Evolutionary conservation across 805 yeast species (phyloP).

Genomic region (Zygoascus biomembranicola): DNA sequence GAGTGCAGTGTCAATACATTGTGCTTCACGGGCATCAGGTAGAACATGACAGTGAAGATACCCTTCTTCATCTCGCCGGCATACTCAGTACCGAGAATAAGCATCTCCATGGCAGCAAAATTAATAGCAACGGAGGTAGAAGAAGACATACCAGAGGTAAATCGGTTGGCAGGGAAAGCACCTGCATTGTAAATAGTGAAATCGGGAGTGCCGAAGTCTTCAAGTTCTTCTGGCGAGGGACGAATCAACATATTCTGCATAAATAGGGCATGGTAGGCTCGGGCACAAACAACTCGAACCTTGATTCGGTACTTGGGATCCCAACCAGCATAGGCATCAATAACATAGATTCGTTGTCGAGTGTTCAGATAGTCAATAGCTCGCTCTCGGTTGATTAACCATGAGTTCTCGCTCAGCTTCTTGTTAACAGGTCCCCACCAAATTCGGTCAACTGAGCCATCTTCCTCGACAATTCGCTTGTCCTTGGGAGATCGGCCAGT

Average conservation of each 20-base stretch:
- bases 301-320: slow-evolving; percentile 95
- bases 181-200: slow-evolving; percentile 98
- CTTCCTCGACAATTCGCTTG: slow-evolving; percentile 95
- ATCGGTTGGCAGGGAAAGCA: slow-evolving; percentile 95
- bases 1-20: slow-evolving; percentile 90
- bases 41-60: slow-evolving; percentile 97
- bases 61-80: slow-evolving; percentile 99
- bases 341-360: slow-evolving; percentile 85
- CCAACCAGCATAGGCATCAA: slow-evolving; percentile 98
- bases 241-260: slow-evolving; percentile 97
- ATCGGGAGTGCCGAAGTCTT: slow-evolving; percentile 91
- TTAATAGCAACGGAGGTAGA: slow-evolving; percentile 92
- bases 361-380: slow-evolving; percentile 96
- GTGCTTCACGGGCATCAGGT: slow-evolving; percentile 93
- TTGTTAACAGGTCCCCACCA: slow-evolving; percentile 99
- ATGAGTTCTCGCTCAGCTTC: slow-evolving; percentile 86
- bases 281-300: slow-evolving; percentile 92
- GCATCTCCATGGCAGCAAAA: slow-evolving; percentile 98
- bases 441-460: slow-evolving; percentile 67
- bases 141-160: slow-evolving; percentile 96
- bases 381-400: slow-evolving; percentile 93
- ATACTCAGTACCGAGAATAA: slow-evolving; percentile 95
- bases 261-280: slow-evolving; percentile 97
- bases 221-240: slow-evolving; percentile 85
- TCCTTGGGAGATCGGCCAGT: slow-evolving; percentile 99